Evolutionary conservation across 768 basidiomycete genomes (phyloP), one percentile per base, ranked within the genome.

Genomic region (Lactarius vividus): DNA sequence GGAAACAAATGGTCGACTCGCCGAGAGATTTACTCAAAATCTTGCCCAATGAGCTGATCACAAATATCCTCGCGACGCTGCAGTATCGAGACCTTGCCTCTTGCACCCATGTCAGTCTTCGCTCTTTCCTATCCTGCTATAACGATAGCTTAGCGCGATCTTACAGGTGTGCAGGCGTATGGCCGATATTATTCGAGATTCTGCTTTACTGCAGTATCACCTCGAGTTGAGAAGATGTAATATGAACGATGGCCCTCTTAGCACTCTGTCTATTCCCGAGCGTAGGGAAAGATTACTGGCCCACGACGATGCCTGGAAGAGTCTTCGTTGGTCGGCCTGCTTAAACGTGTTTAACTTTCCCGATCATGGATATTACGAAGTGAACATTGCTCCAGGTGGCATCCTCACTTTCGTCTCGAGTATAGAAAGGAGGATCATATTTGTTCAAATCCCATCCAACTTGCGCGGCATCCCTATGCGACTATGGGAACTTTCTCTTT

Each of bases 161-260:
- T 1, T 15, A n/a, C n/a, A 65, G 59, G 59, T 65, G 42, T 61
- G 59, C 59, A 61, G 35, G 28, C 26, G 44, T 28, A 39, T 61
- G 23, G n/a, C 35, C 4, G n/a, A 57, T 46, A n/a, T 65, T 4
- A 29, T 65, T 13, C 20, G 23, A 6, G 39, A 2, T 39, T 61
- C 64, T 5, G 46, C 54, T 65, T 61, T 49, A 18, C n/a, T 65
- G 28, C 54, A 56, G 20, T 61, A 65, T 54, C 63, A 59, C 52
- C 57, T 59, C 39, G 63, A 59, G 26, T 31, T 59, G 6, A 58
- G 49, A 42, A 59, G 31, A 15, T 53, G 33, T 1, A 15, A 35
- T 10, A 65, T 65, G 64, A 26, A 61, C 15, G 64, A 61, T 31
- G 55, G 54, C 26, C 54, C 42, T 31, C 54, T 29, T 20, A 37